phyloP scores from a whole-genome alignment of 176 grass and related monocot genomes.

The Rhynchospora breviuscula region DNA sequence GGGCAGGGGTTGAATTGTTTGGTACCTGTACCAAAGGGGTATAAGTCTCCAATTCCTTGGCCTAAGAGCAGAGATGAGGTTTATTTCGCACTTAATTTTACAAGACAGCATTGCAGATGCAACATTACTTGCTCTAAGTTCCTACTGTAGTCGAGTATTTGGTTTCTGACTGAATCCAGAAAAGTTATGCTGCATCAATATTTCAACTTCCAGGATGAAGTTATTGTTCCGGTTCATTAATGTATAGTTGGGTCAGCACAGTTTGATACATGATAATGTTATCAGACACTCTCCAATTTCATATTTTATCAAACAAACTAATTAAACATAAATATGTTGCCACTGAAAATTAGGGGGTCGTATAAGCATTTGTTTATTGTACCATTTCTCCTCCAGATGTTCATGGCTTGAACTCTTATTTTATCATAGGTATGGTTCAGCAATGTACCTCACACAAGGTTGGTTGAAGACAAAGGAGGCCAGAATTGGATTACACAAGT shows the following conservation, averaged over 20 bases:
- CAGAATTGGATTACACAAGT: slow-evolving; percentile 92
- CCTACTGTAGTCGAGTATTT: not conserved
- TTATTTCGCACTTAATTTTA: slow-evolving; percentile 19
- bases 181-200: not conserved
- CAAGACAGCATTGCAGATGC: not conserved
- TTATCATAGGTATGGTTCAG: slow-evolving; percentile 79
- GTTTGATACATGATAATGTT: not conserved
- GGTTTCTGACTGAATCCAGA: not conserved
- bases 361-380: not conserved
- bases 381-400: not conserved
- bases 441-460: slow-evolving; percentile 85
- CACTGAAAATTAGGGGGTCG: not conserved
- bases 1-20: slow-evolving; percentile 62
- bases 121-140: not conserved
- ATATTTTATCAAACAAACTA: not conserved
- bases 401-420: not conserved
- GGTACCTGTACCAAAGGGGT: slow-evolving; percentile 58
- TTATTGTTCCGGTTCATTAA: not conserved
- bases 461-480: slow-evolving; percentile 99
- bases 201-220: not conserved
- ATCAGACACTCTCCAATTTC: not conserved
- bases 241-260: not conserved
- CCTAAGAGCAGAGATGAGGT: slow-evolving; percentile 93
- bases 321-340: not conserved
- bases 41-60: slow-evolving; percentile 79